Conservation (phyloP, 1,139 yeast genomes). For the Hansenula sp. region DNA sequence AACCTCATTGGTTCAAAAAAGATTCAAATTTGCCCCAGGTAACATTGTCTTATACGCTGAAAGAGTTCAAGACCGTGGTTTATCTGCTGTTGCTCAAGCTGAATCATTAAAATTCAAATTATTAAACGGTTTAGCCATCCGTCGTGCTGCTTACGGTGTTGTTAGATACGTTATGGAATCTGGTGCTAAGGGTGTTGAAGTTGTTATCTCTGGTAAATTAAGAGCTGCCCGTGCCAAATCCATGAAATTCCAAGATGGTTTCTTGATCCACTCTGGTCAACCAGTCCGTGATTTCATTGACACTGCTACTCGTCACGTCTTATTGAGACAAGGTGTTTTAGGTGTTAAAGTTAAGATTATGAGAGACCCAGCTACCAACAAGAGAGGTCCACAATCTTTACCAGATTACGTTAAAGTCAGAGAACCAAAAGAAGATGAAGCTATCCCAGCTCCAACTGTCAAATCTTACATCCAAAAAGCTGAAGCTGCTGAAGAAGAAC, state of each 20-base stretch:
- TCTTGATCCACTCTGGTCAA: slow-evolving; percentile 99
- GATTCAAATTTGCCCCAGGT: slow-evolving; percentile 96
- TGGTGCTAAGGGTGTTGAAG: slow-evolving; percentile 99
- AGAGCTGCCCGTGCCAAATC: slow-evolving; percentile 99
- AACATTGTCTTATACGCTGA: slow-evolving; percentile 96
- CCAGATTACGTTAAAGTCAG: slow-evolving; percentile 95
- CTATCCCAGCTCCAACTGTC: slow-evolving; percentile 82
- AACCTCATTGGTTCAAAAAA: slow-evolving; percentile 96
- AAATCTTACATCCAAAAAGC: slow-evolving; percentile 59
- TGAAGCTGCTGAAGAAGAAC: slow-evolving; percentile 25
- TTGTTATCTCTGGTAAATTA: slow-evolving; percentile 98
- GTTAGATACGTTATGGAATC: slow-evolving; percentile 99
- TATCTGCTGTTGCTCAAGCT: slow-evolving; percentile 99
- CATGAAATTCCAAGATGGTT: slow-evolving; percentile 99
- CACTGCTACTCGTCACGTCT: slow-evolving; percentile 98
- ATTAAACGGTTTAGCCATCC: slow-evolving; percentile 97
- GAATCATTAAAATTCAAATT: slow-evolving; percentile 98
- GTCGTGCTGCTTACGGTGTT: slow-evolving; percentile 99
- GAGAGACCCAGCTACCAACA: slow-evolving; percentile 97
- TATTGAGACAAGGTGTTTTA: slow-evolving; percentile 99
- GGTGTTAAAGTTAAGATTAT: slow-evolving; percentile 99
- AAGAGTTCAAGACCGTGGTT: slow-evolving; percentile 99
- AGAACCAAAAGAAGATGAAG: slow-evolving; percentile 97
- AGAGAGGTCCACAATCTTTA: slow-evolving; percentile 84
- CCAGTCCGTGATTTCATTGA: slow-evolving; percentile 99